phyloP scores from a whole-genome alignment of 805 yeast species.

The Pichia cabralensis region DNA sequence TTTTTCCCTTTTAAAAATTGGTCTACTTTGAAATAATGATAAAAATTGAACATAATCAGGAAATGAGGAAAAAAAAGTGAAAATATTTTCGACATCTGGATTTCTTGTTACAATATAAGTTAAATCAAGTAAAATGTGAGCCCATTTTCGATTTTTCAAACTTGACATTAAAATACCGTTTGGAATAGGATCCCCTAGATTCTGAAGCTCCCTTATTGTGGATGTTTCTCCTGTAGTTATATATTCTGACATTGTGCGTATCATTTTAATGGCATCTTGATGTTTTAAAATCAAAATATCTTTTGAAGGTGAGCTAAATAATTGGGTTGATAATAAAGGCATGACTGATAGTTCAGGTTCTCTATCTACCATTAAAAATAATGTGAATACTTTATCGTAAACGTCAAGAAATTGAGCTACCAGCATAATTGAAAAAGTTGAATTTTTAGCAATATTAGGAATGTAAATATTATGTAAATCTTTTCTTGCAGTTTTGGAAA shows the following conservation, averaged over 20 bases:
- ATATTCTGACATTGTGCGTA: conserved; percentile 54
- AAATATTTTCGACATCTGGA: conserved; percentile 33
- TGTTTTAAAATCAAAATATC: conserved; percentile 52
- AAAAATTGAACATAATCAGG: conserved; percentile 49
- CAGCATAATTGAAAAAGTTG: conserved; percentile 44
- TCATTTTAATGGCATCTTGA: conserved; percentile 53
- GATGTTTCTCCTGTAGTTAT: conserved; percentile 41
- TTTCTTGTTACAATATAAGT: conserved; percentile 70
- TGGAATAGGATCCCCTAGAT: conserved; percentile 10
- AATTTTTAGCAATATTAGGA: conserved; percentile 52
- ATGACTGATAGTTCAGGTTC: conserved; percentile 81
- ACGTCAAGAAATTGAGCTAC: conserved; percentile 77
- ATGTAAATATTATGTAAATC: conserved; percentile 56
- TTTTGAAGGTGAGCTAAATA: conserved; percentile 83
- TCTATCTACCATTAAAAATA: conserved; percentile 64
- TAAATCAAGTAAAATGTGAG: conserved; percentile 70
- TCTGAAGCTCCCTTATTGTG: neutral
- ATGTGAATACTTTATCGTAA: conserved; percentile 64
- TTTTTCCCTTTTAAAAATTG: conserved; percentile 65
- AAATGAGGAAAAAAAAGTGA: conserved; percentile 27
- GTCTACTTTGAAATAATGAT: conserved; percentile 65
- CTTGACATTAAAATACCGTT: conserved; percentile 28
- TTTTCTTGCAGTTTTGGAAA: conserved; percentile 56
- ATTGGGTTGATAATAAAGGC: conserved; percentile 67
- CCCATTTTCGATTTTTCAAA: conserved; percentile 62